Percentiles rank a stretch among this genome's conserved stretches.
These are phyloP conservation scores for Corrigiola litoralis DNA, from an alignment of 179 eudicot species.

Conservation along the genomic window DNA sequence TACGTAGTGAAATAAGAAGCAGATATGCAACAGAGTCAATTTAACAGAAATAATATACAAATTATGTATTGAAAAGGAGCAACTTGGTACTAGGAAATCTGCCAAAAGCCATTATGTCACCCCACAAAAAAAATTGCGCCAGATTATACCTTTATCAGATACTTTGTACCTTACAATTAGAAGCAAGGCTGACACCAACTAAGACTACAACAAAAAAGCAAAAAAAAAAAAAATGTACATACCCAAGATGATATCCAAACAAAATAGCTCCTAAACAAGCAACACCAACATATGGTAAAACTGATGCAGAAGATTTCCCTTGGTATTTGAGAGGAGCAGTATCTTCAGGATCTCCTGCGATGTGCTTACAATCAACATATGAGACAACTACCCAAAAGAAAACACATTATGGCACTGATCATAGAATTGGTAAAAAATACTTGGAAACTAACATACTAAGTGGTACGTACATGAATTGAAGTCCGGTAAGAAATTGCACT, in stretches of 20 bases:
- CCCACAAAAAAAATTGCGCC: background rate
- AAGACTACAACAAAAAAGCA: slow-evolving; percentile 1
- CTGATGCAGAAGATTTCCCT: slow-evolving; percentile 73
- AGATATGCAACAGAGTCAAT: too few species aligned
- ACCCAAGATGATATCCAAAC: slow-evolving; percentile 99
- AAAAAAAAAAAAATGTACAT: slow-evolving; percentile 19
- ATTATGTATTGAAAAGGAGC: too few species aligned
- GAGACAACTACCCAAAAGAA: background rate
- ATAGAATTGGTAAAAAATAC: too few species aligned
- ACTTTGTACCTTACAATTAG: background rate
- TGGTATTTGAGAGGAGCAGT: slow-evolving; percentile 43
- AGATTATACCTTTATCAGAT: background rate
- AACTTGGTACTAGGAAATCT: too few species aligned
- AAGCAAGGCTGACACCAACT: background rate
- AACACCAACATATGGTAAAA: slow-evolving; percentile 90
- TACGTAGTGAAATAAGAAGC: too few species aligned
- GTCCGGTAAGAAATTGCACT: too few species aligned
- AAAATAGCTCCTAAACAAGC: slow-evolving; percentile 96
- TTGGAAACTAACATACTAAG: too few species aligned
- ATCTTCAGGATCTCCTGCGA: slow-evolving; percentile 70
- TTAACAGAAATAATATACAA: too few species aligned
- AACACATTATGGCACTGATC: background rate
- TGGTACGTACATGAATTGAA: too few species aligned
- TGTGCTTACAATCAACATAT: background rate
- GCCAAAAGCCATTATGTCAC: too few species aligned